Base-by-base conservation (phyloP, 176 grass and related monocot genomes). In the Melocanna baccifera region DNA sequence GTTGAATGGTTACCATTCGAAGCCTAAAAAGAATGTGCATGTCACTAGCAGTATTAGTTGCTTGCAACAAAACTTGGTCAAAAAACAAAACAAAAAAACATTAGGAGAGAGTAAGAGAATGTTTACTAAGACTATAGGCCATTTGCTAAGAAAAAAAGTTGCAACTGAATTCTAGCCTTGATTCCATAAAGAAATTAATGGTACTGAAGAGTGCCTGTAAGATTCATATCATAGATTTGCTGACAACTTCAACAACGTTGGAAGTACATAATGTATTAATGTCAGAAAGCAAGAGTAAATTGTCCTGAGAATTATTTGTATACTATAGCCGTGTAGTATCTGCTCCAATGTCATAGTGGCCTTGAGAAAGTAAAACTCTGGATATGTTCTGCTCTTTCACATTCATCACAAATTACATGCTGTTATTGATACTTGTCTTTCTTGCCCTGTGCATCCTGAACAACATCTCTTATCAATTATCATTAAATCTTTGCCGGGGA, bases 401-500 rank as follows among this genome's bases (percentile, higher is more conserved):
- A 68, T 81, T 68, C 12, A 81, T 81, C 64, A 68, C 62, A 57
- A 40, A 43, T 69, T 82, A 41, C 37, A 59, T 71, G 52, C 66
- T 43, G 20, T 71, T 32, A 70, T 71, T 71, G 52, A 46, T 70
- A 23, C 13, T 41, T 19, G 14, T 77, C 15, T 47, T 46, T 78
- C 39, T 63, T 78, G 48, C 6, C 65, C 4, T 69, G 9, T 57
- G 34, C 5, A 12, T 64, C 77, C 61, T 56, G 50, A 37, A 56
- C 16, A 75, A 18, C 14, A 37, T 7, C 20, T 43, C 14, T 62
- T 42, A 29, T 77, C 39, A 10, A 14, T 62, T 42, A 29, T 77
- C 39, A 10, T 62, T 43, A 26, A 62, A 42, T 61, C 15, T 78
- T 79, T 79, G 62, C 76, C 76, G 62, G 37, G 14, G 25, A 18